phyloP scores from a whole-genome alignment of 768 basidiomycete genomes.

The Suillus tomentosus region DNA sequence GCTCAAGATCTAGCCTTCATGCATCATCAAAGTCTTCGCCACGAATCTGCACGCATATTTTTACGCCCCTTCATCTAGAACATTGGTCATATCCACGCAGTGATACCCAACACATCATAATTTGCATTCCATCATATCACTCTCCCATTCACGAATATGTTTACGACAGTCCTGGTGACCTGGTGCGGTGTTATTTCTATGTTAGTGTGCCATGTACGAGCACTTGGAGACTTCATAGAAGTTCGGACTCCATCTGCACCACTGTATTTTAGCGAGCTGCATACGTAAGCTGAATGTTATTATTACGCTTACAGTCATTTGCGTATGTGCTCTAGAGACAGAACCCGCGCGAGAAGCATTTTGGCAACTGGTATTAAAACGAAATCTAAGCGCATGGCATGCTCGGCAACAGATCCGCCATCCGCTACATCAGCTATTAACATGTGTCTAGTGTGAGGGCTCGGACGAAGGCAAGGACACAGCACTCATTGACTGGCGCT shows the following conservation, averaged over 20 bases:
- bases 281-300: not conserved
- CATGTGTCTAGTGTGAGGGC: not conserved
- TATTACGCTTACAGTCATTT: not conserved
- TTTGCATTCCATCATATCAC: slow-evolving; percentile 6
- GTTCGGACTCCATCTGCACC: not conserved
- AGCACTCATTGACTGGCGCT: not conserved
- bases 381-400: not conserved
- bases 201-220: not conserved
- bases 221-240: slow-evolving; percentile 10
- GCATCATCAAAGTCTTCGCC: not conserved
- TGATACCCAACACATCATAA: slow-evolving; percentile 8
- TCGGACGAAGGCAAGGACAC: not conserved
- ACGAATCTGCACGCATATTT: slow-evolving; percentile 15
- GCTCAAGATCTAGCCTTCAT: slow-evolving; percentile 56
- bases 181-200: not conserved
- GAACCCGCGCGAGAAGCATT: not conserved
- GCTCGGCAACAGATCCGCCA: not conserved
- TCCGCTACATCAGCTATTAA: not conserved
- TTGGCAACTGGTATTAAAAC: not conserved
- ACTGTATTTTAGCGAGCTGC: not conserved
- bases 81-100: slow-evolving; percentile 9
- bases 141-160: slow-evolving; percentile 1
- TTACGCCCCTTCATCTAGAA: slow-evolving; percentile 8
- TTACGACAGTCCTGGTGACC: not conserved
- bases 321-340: not conserved